A percentile compares a stretch with the other conserved stretches of the same genome.
These are phyloP conservation scores for Bodo saltans DNA, from an alignment of 78 protist species.

Conservation along the genomic window DNA sequence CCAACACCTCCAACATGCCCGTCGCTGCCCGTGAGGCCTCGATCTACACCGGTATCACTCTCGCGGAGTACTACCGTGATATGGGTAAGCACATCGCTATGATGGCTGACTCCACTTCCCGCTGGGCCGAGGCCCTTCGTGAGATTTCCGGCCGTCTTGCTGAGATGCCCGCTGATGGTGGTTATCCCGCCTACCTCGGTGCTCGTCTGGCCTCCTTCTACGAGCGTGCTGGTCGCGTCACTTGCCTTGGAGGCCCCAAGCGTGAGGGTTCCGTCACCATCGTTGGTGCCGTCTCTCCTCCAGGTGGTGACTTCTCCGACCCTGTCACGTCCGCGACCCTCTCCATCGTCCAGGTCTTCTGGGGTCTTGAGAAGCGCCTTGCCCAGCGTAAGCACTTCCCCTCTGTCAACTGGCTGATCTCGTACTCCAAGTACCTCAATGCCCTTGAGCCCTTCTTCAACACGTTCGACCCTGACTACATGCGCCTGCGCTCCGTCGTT, in stretches of 20 bases:
- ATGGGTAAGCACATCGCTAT: constrained; percentile 97
- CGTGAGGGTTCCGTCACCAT: constrained; percentile 96
- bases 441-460: constrained; percentile 88
- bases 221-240: constrained; percentile 74
- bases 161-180: constrained; percentile 99
- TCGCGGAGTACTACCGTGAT: constrained; percentile 98
- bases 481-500: constrained; percentile 56
- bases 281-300: constrained; percentile 99
- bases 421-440: constrained; percentile 88
- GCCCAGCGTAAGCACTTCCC: constrained; percentile 99
- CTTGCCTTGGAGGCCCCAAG: constrained; percentile 91
- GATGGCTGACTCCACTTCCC: constrained; percentile 98
- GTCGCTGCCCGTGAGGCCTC: constrained; percentile 99
- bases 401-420: constrained; percentile 94
- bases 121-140: constrained; percentile 99
- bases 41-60: constrained; percentile 97
- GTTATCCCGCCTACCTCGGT: constrained; percentile 99
- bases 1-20: constrained; percentile 99
- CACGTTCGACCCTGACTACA: constrained; percentile 73
- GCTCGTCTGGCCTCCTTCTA: constrained; percentile 99
- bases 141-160: constrained; percentile 99
- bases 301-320: constrained; percentile 99
- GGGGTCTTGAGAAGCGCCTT: constrained; percentile 98
- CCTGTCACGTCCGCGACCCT: constrained; percentile 99
- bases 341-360: constrained; percentile 98